Base-by-base conservation (phyloP, 257 asterid species). In the Dorcoceras hygrometricum region DNA sequence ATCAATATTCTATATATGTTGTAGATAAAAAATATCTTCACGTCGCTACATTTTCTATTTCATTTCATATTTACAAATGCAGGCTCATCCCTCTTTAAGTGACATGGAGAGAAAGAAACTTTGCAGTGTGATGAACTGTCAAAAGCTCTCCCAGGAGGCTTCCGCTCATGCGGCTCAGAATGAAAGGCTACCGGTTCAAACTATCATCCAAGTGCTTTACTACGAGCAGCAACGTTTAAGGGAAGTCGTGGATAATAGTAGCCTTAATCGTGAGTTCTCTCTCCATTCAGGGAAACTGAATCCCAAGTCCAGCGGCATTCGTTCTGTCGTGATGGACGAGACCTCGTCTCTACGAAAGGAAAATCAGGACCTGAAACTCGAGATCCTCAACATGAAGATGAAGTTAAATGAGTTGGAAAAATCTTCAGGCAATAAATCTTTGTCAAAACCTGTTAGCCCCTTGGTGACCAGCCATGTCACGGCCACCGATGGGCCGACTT, bases 141-240 rank as follows among this genome's bases (percentile, higher is more conserved):
- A 86, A 59, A 91, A 87, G 85, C 95, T 89, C 6, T 89, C 96
- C 4, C 79, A 90, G 2, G 96, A 91, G 74, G 96, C 96, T 3
- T 87, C 90, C 24, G 96, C 95, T 0, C 98, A 91, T 31, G 95
- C 95, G 8, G 96, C 98, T 55, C 95, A 91, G 63, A 91, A 89
- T 48, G 96, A 89, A 69, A 65, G 96, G 73, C 87, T 89, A 4
- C 96, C 98, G 0, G 98, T 83, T 55, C 96, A 89, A 62, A 91
- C 88, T 0, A 89, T 89, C 3, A 95, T 91, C 25, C 96, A 89
- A 77, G 98, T 91, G 39, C 95, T 91, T 29, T 86, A 89, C 82
- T 80, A 87, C 72, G 96, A 91, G 82, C 96, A 91, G 57, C 95
- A 91, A 70, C 90, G 93, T 19, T 89, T 86, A 3, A 75, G 90